Evolutionary conservation across 441 rosid genomes (phyloP).

Genomic region (Hura crepitans): DNA sequence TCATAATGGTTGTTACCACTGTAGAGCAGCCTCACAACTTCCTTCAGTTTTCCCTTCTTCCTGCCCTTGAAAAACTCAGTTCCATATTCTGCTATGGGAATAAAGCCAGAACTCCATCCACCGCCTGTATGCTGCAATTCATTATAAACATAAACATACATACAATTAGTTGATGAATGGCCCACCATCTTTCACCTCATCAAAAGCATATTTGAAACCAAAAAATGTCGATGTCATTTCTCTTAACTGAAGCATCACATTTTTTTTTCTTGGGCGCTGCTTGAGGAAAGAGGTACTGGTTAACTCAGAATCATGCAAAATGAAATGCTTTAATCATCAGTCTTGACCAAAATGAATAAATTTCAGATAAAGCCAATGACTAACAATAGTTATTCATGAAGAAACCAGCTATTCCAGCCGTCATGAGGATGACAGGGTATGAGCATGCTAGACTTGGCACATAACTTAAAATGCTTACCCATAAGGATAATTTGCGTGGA

Average conservation of each 20-base stretch:
- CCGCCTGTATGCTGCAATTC: constrained; percentile 50
- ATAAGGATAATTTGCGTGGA: background rate
- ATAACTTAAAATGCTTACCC: background rate
- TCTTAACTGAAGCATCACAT: background rate
- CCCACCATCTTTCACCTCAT: background rate
- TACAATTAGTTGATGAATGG: background rate
- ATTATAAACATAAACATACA: background rate
- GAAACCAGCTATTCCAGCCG: too few relatives aligned
- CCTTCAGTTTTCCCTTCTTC: constrained; percentile 46
- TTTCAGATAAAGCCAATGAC: too few relatives aligned
- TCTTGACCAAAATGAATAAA: too few relatives aligned
- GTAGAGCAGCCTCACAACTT: constrained; percentile 77
- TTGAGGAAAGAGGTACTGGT: background rate
- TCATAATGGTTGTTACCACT: constrained; percentile 87
- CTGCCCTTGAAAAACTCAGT: constrained; percentile 52
- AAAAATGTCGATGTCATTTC: background rate
- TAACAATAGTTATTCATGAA: too few relatives aligned
- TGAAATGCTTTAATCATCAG: background rate
- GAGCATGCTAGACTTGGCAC: background rate
- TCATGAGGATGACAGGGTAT: background rate
- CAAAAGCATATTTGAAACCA: background rate
- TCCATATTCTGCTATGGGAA: constrained; percentile 84
- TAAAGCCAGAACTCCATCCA: constrained; percentile 65
- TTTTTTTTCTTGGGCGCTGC: background rate
- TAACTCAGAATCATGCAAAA: background rate